Conservation (phyloP, 768 basidiomycete genomes). For the Leccinum truebloodii region DNA sequence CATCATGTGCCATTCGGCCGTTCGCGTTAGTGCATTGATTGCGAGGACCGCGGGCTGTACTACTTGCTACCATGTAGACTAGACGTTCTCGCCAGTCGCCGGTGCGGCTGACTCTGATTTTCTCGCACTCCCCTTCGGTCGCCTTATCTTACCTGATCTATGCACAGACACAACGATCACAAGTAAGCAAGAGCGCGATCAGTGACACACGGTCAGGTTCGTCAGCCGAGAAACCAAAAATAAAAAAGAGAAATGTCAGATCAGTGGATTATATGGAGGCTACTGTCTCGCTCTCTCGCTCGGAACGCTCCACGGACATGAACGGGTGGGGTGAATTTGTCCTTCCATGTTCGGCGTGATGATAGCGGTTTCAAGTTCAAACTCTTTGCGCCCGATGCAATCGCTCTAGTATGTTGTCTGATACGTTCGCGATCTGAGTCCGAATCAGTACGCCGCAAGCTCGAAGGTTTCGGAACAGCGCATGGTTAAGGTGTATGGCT, state of each 20-base stretch:
- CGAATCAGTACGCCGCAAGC: neutral
- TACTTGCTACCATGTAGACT: neutral
- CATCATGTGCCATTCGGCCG: neutral
- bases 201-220: neutral
- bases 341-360: neutral
- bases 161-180: neutral
- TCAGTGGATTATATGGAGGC: neutral
- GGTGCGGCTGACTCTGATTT: neutral
- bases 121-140: neutral
- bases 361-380: neutral
- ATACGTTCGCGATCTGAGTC: neutral
- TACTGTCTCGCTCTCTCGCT: neutral
- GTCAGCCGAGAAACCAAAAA: neutral
- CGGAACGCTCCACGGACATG: neutral
- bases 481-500: neutral
- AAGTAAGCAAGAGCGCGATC: neutral
- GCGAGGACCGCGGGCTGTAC: neutral
- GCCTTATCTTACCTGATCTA: neutral
- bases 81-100: neutral
- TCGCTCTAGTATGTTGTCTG: neutral
- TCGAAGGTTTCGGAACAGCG: neutral
- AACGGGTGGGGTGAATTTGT: neutral
- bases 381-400: neutral
- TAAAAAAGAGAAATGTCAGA: neutral
- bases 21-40: neutral